A percentile compares a stretch with the other conserved stretches of the same genome.
Conservation (phyloP, 495 filamentous ascomycete genomes). For the Penicillium daleae region DNA sequence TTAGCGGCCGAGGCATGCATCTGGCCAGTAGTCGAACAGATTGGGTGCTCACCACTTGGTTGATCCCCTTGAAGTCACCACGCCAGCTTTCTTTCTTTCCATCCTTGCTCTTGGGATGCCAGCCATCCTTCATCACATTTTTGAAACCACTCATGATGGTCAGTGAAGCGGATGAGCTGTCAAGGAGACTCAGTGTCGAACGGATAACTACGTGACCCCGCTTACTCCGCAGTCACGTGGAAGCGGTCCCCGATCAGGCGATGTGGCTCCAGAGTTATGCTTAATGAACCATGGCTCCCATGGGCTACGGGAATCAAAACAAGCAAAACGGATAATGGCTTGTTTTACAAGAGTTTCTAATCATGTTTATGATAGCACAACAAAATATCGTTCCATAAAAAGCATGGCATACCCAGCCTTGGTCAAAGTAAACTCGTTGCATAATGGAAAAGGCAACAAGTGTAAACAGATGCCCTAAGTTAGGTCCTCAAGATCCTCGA, state of each 20-base stretch:
- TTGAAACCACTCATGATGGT: slow-evolving; percentile 54
- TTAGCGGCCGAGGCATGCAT: slow-evolving; percentile 14
- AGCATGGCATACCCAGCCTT: too few species aligned
- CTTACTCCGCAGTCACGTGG: slow-evolving; percentile 16
- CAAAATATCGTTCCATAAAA: too few species aligned
- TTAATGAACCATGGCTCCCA: too few species aligned
- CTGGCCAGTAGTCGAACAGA: neutral
- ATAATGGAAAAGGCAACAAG: too few species aligned
- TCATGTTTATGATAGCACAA: too few species aligned
- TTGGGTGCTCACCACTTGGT: slow-evolving; percentile 55
- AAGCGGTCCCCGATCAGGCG: neutral
- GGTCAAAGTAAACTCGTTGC: too few species aligned
- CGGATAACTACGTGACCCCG: slow-evolving; percentile 1
- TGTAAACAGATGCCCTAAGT: too few species aligned
- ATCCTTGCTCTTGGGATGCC: slow-evolving; percentile 61
- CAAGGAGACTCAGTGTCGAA: neutral
- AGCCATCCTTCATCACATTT: slow-evolving; percentile 58
- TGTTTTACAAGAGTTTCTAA: too few species aligned
- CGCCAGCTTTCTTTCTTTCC: slow-evolving; percentile 61
- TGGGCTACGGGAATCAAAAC: too few species aligned
- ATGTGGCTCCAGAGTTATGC: neutral
- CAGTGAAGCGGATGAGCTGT: slow-evolving; percentile 5
- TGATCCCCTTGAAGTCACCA: slow-evolving; percentile 61
- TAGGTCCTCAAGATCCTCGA: too few species aligned
- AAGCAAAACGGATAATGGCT: too few species aligned